Base-by-base conservation (phyloP, 768 basidiomycete genomes). In the Scleroderma bovista region DNA sequence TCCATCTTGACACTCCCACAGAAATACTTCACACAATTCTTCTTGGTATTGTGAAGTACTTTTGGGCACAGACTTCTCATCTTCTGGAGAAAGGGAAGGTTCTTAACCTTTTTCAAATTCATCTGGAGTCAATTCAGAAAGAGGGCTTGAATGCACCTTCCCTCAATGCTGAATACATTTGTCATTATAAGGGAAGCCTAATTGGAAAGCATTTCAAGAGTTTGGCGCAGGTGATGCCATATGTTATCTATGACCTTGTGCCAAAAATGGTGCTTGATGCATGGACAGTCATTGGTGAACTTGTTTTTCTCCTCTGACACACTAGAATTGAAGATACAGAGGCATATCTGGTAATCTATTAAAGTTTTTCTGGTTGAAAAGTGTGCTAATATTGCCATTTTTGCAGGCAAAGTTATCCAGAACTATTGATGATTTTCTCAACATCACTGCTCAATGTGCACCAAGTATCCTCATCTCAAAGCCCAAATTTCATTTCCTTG, bases 261-360 rank as follows among this genome's bases (percentile, higher is more conserved):
- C 55, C 58, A 5, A 3, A 31, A 0, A 36, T 5, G 1, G 58
- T 63, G 1, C 66, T 72, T n/a, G 10, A 47, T 7, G 52, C 68
- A 0, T 70, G 65, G 36, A 63, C 63, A 10, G 57, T 69, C 0
- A 55, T 71, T 13, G 71, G 71, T 0, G 59, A 65, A 10, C 63
- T 77, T 0, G 42, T 62, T 0, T 67, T 72, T 0, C 58, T 75
- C 0, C 56, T 77, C 0, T 78, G 76, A 76, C 54, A 73, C 9
- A 63, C 66, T 0, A 63, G 67, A 51, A 77, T 77, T 40, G 51
- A 0, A 55, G 26, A 76, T 42, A 56, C 60, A 17, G 61, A 70
- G 5, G 41, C 57, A 16, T 77, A 75, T 53, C 17, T 70, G 4
- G 63, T 29, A n/a, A n/a, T n/a, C n/a, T n/a, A n/a, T n/a, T n/a